Evolutionary conservation across 768 basidiomycete genomes (phyloP).

Genomic region (Pleurotus djamor): DNA sequence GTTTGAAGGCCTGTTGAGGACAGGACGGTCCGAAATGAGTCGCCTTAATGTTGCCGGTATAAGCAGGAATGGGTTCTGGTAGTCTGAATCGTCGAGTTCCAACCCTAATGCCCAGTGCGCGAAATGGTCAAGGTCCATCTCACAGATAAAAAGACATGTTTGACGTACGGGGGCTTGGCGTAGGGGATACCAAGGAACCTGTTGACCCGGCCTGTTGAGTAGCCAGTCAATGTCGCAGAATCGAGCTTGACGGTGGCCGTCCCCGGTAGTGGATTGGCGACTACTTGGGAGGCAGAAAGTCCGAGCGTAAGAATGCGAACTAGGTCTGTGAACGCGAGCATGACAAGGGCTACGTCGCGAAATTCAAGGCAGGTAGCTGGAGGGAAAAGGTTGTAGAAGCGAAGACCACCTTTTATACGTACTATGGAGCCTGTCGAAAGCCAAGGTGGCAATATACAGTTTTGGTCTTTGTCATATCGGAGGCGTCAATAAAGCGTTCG

Average conservation of each 20-base stretch:
- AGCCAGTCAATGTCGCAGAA: conserved; percentile 42
- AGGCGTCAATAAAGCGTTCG: too few species aligned
- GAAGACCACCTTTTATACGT: too few species aligned
- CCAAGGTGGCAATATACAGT: too few species aligned
- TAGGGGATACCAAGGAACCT: conserved; percentile 56
- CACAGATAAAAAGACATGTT: conserved; percentile 9
- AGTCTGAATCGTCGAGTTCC: conserved; percentile 18
- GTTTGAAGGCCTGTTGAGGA: conserved; percentile 37
- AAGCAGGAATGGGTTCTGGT: conserved; percentile 22
- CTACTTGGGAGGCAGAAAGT: neutral
- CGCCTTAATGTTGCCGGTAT: conserved; percentile 24
- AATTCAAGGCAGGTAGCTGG: too few species aligned
- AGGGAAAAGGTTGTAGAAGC: too few species aligned
- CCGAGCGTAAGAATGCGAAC: too few species aligned
- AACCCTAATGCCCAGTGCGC: neutral
- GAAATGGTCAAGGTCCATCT: neutral
- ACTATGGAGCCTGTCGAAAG: too few species aligned
- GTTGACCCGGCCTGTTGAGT: conserved; percentile 25
- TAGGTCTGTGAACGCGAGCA: too few species aligned
- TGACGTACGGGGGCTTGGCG: conserved; percentile 52
- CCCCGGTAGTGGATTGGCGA: neutral
- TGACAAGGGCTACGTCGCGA: too few species aligned
- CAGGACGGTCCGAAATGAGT: conserved; percentile 29
- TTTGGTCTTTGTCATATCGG: too few species aligned
- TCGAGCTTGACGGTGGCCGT: conserved; percentile 33